Conservation (phyloP, 2,329 filamentous ascomycete species). For the Trichophyton schoenleinii region DNA sequence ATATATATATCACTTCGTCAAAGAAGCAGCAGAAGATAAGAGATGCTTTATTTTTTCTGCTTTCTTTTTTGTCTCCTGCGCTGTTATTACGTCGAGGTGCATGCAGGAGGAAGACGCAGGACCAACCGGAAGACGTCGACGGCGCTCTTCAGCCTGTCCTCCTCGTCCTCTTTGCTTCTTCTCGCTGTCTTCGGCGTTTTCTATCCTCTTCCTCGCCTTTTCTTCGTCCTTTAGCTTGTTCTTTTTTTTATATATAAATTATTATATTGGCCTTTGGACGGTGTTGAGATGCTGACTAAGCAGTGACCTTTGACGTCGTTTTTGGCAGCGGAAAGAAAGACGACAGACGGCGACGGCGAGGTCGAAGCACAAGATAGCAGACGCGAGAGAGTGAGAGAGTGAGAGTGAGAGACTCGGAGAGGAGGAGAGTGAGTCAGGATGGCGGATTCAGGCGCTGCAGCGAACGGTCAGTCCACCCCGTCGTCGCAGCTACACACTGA, state of each 20-base stretch:
- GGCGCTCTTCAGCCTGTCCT: background rate
- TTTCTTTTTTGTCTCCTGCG: background rate
- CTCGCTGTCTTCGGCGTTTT: background rate
- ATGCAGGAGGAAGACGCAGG: background rate
- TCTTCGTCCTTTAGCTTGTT: background rate
- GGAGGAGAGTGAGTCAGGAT: background rate
- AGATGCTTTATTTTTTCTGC: conserved; percentile 2
- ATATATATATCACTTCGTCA: background rate
- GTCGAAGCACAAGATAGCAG: background rate
- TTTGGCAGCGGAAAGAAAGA: background rate
- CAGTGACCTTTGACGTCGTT: background rate
- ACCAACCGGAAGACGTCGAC: background rate
- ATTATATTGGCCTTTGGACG: background rate
- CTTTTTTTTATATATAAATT: background rate
- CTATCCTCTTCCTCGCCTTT: background rate
- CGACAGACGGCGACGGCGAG: background rate
- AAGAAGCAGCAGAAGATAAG: background rate
- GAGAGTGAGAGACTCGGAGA: too few species aligned
- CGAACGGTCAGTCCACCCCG: background rate
- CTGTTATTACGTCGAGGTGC: background rate
- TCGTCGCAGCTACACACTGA: background rate
- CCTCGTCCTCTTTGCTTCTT: background rate
- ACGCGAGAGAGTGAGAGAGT: background rate
- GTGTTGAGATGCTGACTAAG: background rate
- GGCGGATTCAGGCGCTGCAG: background rate